Base-by-base conservation (phyloP, 1,284 basidiomycete genomes). In the Ustanciosporium gigantosporum region DNA sequence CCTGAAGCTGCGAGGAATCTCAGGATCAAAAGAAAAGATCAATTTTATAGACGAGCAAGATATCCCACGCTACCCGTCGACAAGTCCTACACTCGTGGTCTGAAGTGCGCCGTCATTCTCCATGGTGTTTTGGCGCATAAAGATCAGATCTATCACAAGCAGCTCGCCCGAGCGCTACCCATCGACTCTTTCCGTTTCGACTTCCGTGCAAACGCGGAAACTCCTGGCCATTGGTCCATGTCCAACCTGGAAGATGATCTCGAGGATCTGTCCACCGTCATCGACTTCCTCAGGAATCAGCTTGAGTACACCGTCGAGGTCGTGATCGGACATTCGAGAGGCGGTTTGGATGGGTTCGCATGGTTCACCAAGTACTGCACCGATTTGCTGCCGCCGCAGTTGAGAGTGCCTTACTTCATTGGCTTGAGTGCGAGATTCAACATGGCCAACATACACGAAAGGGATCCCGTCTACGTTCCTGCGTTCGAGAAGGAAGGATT, bases 171-270 rank as follows among this genome's bases (percentile, higher is more conserved):
- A 20, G 81, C 80, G n/a, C 77, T 90, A 6, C 86, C 87, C 0
- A 74, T 88, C 22, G 88, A 90, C 74, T 88, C 87, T 1, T 89
- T 90, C 73, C 83, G 88, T 25, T 89, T 91, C 70, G 89, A 91
- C 73, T 91, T 91, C 78, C 83, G 88, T 11, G 56, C 47, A 23
- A 64, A 64, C 31, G 50, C 37, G 3, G 65, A 62, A 25, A 58
- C 60, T 1, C 60, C 60, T 5, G 60, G 60, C 8, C 41, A 40
- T 3, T 64, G 60, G 60, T 49, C 41, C 0, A 64, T 64, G 50
- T 46, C 55, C 6, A 47, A 45, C 29, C 35, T 64, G 15, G 44
- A 47, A 5, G 48, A 66, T 13, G 66, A 68, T 38, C 38, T 68
- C 2, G 51, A 66, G 19, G 66, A 68, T 17, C 39, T 68, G 3